phyloP scores from a whole-genome alignment of 2,329 filamentous ascomycete species.

The Aspergillus quadricinctus region DNA sequence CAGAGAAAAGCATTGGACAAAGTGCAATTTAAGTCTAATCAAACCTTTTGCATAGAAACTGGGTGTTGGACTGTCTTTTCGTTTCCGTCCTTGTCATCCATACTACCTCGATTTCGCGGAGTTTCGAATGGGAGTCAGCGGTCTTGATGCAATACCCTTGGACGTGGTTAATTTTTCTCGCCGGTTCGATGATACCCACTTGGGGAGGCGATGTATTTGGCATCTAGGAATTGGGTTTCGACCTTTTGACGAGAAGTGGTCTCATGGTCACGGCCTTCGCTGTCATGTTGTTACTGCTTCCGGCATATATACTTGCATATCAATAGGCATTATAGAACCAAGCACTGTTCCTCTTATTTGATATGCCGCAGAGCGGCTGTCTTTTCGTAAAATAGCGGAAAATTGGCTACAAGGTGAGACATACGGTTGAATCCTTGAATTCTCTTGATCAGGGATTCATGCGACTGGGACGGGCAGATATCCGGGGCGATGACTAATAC shows the following conservation, averaged over 20 bases:
- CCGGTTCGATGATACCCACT: slow-evolving; percentile 15
- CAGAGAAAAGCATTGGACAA: neutral
- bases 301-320: neutral
- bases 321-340: neutral
- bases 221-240: slow-evolving; percentile 8
- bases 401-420: neutral
- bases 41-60: neutral
- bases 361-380: neutral
- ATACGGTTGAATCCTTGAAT: neutral
- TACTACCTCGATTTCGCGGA: neutral
- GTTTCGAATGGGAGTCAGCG: neutral
- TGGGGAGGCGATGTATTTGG: slow-evolving; percentile 13
- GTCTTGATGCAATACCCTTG: slow-evolving; percentile 1
- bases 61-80: neutral
- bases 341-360: neutral
- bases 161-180: slow-evolving; percentile 2
- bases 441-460: neutral
- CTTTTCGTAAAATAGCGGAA: neutral
- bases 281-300: neutral
- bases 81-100: neutral
- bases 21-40: neutral
- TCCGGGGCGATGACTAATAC: neutral
- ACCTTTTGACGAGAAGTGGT: neutral
- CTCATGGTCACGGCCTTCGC: neutral
- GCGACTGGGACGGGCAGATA: neutral